phyloP scores from a whole-genome alignment of 2,329 filamentous ascomycete species.

The Chalaropsis ovoidea region DNA sequence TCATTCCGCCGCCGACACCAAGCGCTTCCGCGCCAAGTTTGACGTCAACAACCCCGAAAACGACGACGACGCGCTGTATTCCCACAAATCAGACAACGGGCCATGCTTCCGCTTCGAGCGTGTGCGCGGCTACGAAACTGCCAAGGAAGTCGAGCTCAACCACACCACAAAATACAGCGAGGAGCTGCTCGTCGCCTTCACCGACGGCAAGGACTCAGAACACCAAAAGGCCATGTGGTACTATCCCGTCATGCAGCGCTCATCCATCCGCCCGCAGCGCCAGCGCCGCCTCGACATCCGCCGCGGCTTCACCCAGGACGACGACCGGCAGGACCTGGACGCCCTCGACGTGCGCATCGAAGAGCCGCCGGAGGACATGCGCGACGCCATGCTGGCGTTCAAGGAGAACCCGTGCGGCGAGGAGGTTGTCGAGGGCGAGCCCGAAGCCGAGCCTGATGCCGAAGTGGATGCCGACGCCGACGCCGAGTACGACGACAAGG shows the following conservation, averaged over 20 bases:
- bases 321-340: conserved; percentile 43
- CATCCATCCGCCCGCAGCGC: conserved; percentile 51
- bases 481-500: conserved; percentile 29
- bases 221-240: conserved; percentile 50
- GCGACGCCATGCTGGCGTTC: conserved; percentile 43
- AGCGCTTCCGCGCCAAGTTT: conserved; percentile 51
- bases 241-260: conserved; percentile 58
- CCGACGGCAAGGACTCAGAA: conserved; percentile 43
- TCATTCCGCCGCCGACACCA: conserved; percentile 39
- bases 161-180: conserved; percentile 53
- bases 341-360: conserved; percentile 47
- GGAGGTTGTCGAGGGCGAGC: conserved; percentile 29
- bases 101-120: conserved; percentile 52
- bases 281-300: conserved; percentile 52
- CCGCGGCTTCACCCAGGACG: conserved; percentile 37
- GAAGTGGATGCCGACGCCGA: conserved; percentile 16
- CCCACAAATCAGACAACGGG: conserved; percentile 38
- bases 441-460: conserved; percentile 27
- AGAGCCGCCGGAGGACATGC: conserved; percentile 46
- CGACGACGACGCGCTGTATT: conserved; percentile 47
- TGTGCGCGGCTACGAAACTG: conserved; percentile 55
- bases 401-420: conserved; percentile 43
- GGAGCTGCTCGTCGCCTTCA: conserved; percentile 51
- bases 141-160: conserved; percentile 46
- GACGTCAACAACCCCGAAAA: conserved; percentile 47